phyloP scores from a whole-genome alignment of 108 stramenopile genomes.

The Epipyxis sp. region DNA sequence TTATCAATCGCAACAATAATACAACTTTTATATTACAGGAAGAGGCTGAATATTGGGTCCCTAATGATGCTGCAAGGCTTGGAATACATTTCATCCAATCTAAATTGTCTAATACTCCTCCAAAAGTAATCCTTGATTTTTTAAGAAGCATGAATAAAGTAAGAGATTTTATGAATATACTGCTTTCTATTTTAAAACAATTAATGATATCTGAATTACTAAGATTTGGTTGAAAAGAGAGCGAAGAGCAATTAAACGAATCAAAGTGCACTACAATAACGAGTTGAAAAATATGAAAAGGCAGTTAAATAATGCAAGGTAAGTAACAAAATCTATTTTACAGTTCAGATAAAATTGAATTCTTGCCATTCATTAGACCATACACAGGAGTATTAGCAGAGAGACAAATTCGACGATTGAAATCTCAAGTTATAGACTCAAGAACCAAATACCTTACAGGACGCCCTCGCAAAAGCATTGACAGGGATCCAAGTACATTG shows the following conservation, averaged over 20 bases:
- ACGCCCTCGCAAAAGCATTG: constrained; percentile 13
- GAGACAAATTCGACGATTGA: constrained; percentile 24
- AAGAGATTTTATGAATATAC: no score
- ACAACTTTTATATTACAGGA: constrained; percentile 15
- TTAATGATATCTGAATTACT: no score
- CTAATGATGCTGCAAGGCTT: not conserved
- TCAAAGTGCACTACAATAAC: not conserved
- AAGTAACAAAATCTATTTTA: not conserved
- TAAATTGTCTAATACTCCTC: constrained; percentile 4
- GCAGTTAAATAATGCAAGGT: not conserved
- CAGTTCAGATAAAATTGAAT: not conserved
- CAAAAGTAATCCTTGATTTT: constrained; percentile 2
- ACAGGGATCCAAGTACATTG: no score
- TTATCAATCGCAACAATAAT: not conserved
- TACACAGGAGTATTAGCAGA: constrained; percentile 29
- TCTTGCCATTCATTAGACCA: constrained; percentile 18
- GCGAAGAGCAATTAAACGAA: not conserved
- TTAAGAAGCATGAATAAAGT: constrained; percentile 18
- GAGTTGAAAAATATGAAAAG: constrained; percentile 6
- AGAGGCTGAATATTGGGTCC: constrained; percentile 23
- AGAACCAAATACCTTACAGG: constrained; percentile 1
- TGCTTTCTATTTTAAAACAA: no score
- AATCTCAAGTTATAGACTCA: constrained; percentile 9
- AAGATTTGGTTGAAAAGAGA: constrained; percentile 27
- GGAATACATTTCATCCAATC: constrained; percentile 15